These are phyloP conservation scores for Irpex sp. DNA, from an alignment of 1,284 basidiomycete genomes.

Conservation along the genomic window DNA sequence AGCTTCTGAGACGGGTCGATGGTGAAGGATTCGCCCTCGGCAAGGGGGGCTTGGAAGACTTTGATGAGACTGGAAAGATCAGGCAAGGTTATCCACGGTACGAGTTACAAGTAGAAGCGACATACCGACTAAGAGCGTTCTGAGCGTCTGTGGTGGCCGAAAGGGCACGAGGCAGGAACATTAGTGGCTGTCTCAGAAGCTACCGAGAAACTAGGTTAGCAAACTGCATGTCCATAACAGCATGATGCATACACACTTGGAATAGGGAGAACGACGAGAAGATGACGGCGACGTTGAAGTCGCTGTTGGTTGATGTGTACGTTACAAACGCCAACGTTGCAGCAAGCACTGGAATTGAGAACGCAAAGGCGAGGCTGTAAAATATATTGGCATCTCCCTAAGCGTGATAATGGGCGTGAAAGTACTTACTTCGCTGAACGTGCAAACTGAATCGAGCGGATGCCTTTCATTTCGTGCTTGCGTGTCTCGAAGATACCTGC, in stretches of 20 bases:
- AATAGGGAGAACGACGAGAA: constrained; percentile 71
- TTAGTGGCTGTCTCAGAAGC: constrained; percentile 59
- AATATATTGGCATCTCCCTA: background rate
- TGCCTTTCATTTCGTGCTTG: constrained; percentile 47
- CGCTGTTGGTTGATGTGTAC: constrained; percentile 51
- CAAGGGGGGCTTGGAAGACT: constrained; percentile 58
- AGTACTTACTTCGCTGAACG: constrained; percentile 53
- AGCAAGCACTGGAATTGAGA: constrained; percentile 60
- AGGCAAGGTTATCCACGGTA: background rate
- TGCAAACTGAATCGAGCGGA: constrained; percentile 54
- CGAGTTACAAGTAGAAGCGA: background rate
- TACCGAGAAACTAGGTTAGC: constrained; percentile 22
- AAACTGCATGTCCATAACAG: constrained; percentile 3
- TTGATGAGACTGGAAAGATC: constrained; percentile 27
- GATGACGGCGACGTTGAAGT: constrained; percentile 59
- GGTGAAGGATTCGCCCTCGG: constrained; percentile 34
- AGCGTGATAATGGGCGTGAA: background rate
- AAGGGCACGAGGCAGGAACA: constrained; percentile 64
- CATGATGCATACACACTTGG: constrained; percentile 38
- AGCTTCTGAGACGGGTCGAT: constrained; percentile 41
- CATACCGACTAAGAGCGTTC: constrained; percentile 47
- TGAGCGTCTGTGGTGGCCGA: constrained; percentile 61
- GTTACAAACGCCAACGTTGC: constrained; percentile 73
- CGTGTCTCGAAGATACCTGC: constrained; percentile 51
- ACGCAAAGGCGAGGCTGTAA: constrained; percentile 44